Evolutionary conservation across 306 rosid species (phyloP).

Genomic region (Dryas drummondii): DNA sequence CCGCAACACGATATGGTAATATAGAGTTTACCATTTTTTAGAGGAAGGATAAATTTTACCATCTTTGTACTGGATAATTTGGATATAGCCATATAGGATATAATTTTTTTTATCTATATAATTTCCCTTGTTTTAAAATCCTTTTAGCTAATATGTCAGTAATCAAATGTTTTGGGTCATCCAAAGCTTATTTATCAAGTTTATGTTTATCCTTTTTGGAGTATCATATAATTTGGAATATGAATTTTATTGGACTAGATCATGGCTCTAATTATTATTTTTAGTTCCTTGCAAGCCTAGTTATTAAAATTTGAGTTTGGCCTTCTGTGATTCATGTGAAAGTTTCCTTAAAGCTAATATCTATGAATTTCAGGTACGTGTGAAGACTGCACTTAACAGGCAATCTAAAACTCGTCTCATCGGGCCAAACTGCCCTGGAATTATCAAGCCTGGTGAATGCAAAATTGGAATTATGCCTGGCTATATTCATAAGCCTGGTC

Average conservation of each 20-base stretch:
- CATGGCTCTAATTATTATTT: background rate
- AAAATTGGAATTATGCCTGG: slow-evolving; percentile 99
- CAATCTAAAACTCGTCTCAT: slow-evolving; percentile 90
- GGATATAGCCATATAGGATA: background rate
- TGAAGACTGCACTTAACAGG: slow-evolving; percentile 87
- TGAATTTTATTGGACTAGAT: background rate
- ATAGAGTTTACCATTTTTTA: background rate
- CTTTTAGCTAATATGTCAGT: background rate
- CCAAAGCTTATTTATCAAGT: background rate
- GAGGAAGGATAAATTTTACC: background rate
- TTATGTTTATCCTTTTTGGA: background rate
- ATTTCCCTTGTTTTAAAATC: background rate
- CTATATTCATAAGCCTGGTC: slow-evolving; percentile 96
- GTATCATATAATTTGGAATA: background rate
- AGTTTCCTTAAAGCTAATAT: slow-evolving; percentile 13
- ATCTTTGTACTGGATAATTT: background rate
- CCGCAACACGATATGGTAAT: slow-evolving; percentile 96
- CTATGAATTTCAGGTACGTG: slow-evolving; percentile 63
- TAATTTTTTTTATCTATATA: background rate
- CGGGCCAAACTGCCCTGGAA: slow-evolving; percentile 99
- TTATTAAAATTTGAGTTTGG: background rate
- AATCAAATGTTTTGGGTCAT: background rate
- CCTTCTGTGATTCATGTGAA: background rate
- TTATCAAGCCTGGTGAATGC: slow-evolving; percentile 99
- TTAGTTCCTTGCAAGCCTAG: background rate